Evolutionary conservation across 2,329 filamentous ascomycete genomes (phyloP), one percentile per base, ranked within the genome.

Genomic region (Cadophora sp.): DNA sequence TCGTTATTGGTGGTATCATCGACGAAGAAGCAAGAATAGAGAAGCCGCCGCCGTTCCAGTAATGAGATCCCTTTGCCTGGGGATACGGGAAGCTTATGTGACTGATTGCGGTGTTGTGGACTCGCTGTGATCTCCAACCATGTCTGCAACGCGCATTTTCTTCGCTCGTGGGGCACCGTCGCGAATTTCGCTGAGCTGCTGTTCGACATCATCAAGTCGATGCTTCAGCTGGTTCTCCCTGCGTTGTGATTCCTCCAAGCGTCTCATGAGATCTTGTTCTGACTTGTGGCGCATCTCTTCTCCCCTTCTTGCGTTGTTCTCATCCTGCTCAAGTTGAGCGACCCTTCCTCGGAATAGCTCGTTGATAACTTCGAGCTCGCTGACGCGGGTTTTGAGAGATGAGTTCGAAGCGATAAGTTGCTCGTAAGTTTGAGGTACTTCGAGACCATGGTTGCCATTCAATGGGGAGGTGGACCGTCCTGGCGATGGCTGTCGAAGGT

Each of bases 311-410:
- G 91, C 87, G 59, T 86, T 89, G 59, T 87, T 87, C 77, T 95
- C 92, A 76, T 91, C 91, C 73, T 90, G 87, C 77, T 97, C 93
- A 14, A 96, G 84, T 77, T 96, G 85, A 78, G 89, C 80, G 50
- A 97, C 89, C 12, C 91, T 87, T 46, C 90, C 90, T 62, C 90
- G 86, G 79, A 93, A 94, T 55, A 94, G 83, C 77, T 92, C 91
- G 76, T 94, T 97, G 83, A 99, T 97, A 63, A 99, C 87, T 78
- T 99, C 96, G 27, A 99, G 86, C 79, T 99, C 96, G 74, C 91
- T 96, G 40, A 99, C 95, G 51, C 96, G 90, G 0, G 96, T 99
- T 82, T 97, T 97, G n/a, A 98, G 85, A 62, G 90, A 91, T 5
- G 92, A 92, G 79, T 97, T 97, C 70, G 91, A 88, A 1, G 91